A percentile compares a stretch with the other conserved stretches of the same genome.
phyloP scores from a whole-genome alignment of 805 yeast species.

The Pichia californica region DNA sequence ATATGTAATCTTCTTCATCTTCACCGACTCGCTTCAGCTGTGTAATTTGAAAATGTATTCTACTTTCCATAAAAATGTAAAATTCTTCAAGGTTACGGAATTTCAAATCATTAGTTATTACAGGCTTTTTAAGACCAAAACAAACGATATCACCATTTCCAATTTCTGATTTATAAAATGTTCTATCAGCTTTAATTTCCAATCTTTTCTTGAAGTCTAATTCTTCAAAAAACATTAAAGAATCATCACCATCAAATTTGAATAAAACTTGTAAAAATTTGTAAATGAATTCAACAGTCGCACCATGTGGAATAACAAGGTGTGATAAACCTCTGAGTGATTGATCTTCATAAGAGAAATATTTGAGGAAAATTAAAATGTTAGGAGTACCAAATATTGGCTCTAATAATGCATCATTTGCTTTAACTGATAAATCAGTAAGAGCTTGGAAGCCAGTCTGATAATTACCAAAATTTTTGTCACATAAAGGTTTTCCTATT shows the following conservation, averaged over 20 bases:
- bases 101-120: slow-evolving; percentile 5
- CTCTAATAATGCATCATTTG: slow-evolving; percentile 17
- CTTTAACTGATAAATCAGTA: slow-evolving; percentile 5
- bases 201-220: slow-evolving; percentile 49
- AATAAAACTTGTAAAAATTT: slow-evolving; percentile 37
- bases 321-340: slow-evolving; percentile 63
- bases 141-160: slow-evolving; percentile 63
- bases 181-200: slow-evolving; percentile 30
- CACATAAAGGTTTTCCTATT: neutral
- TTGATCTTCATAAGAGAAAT: slow-evolving; percentile 53
- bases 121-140: slow-evolving; percentile 18
- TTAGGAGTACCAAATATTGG: slow-evolving; percentile 22
- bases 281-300: slow-evolving; percentile 35
- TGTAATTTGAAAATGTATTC: slow-evolving; percentile 52
- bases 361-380: slow-evolving; percentile 48
- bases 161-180: slow-evolving; percentile 53
- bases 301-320: slow-evolving; percentile 43
- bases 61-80: slow-evolving; percentile 49
- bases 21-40: slow-evolving; percentile 36
- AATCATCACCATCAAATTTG: slow-evolving; percentile 30
- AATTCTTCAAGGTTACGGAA: slow-evolving; percentile 37
- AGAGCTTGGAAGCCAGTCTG: slow-evolving; percentile 10
- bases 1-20: slow-evolving; percentile 45
- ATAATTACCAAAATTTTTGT: neutral
- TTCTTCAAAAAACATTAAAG: slow-evolving; percentile 49